Evolutionary conservation across 805 yeast genomes (phyloP), one percentile per base, ranked within the genome.

Genomic region (Isabelozyma pseudorhagii): DNA sequence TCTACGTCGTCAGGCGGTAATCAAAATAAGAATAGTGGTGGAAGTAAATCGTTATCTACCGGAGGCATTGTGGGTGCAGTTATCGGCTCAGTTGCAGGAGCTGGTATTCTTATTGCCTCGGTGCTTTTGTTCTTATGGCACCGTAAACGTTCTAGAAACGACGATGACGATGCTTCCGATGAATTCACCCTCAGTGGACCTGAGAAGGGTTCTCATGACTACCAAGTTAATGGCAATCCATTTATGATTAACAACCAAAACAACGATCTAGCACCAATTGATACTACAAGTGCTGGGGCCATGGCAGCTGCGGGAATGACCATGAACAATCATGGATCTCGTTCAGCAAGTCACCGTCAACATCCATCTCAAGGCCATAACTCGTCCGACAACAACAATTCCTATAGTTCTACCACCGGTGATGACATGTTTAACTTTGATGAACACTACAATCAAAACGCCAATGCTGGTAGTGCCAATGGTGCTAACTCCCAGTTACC

Each of bases 61-160:
- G 78, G 78, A 10, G 69, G 67, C 25, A 72, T 74, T 45, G 78
- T 71, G 4, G 79, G 79, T 8, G 68, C 68, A 1, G 77, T 71
- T 2, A 67, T 74, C n/a, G 79, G 78, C 4, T 57, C 71, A 5
- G 56, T 72, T 4, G 74, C 66, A 0, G 79, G 79, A 5, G 68
- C 61, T 8, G 71, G 62, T 17, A 38, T 60, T 14, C 27, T 72
- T n/a, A 55, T 64, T 17, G 68, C 60, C 3, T 77, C 71, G 0
- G 67, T 69, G 6, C 54, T 78, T 8, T 60, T 78, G 43, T 67
- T 81, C 57, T 55, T 80, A 31, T 57, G 74, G 52, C 66, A 75
- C 59, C 68, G 76, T 48, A 73, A 76, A 29, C 70, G 76, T 48
- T 59, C 60, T 45, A 54, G 60, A 28, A 59, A 62, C 39, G 61